Percentiles rank a stretch among this genome's conserved stretches.
phyloP scores from a whole-genome alignment of 345 rosid species.

The Fremontodendron californicum region DNA sequence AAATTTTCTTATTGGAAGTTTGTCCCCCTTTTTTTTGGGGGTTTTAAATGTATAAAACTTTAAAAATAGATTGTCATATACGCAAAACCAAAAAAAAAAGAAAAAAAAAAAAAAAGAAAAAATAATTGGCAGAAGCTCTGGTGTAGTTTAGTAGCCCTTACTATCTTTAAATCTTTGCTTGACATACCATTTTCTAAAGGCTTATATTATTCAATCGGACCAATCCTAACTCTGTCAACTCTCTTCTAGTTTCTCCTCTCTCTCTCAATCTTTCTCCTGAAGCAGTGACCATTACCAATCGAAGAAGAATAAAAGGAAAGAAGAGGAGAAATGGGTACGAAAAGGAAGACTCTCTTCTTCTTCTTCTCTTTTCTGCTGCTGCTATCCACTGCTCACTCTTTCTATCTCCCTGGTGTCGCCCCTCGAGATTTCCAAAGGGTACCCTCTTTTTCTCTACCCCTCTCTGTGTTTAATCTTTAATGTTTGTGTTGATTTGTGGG shows the following conservation, averaged over 20 bases:
- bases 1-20: too few relatives aligned
- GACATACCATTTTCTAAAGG: background rate
- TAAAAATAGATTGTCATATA: too few relatives aligned
- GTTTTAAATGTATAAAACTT: too few relatives aligned
- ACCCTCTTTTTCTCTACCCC: background rate
- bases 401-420: conserved; percentile 98
- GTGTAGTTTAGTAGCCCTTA: too few relatives aligned
- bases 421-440: conserved; percentile 92
- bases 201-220: too few relatives aligned
- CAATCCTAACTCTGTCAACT: background rate
- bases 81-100: too few relatives aligned
- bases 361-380: conserved; percentile 41
- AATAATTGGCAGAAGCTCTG: too few relatives aligned
- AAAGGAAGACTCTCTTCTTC: conserved; percentile 29
- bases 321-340: conserved; percentile 30
- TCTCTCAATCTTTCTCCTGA: background rate
- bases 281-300: background rate
- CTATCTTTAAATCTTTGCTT: too few relatives aligned
- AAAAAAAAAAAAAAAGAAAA: too few relatives aligned
- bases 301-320: conserved; percentile 22
- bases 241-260: background rate
- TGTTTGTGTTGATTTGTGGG: conserved; percentile 1
- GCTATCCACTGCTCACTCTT: conserved; percentile 50
- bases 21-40: too few relatives aligned
- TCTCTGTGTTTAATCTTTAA: conserved; percentile 1